A percentile compares a stretch with the other conserved stretches of the same genome.
Conservation (phyloP, 2,329 filamentous ascomycete genomes). For the Trichocomaceae sp. region DNA sequence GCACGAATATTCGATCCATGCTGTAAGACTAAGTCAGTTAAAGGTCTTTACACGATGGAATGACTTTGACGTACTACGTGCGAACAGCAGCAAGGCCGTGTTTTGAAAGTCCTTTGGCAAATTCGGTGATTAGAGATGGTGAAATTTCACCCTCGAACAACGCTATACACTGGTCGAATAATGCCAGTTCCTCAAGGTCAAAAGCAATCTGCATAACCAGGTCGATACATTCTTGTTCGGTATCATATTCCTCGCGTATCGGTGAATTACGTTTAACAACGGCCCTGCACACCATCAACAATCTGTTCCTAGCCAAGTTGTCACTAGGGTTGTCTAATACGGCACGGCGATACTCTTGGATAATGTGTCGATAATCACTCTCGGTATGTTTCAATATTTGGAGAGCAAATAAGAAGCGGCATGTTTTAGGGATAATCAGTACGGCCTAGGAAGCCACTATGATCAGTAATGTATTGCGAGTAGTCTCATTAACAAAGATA, state of each 20-base stretch:
- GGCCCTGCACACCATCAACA: slow-evolving; percentile 1
- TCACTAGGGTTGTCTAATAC: not conserved
- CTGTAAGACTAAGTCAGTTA: not conserved
- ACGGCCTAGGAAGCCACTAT: not conserved
- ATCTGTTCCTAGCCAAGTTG: not conserved
- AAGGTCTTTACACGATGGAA: not conserved
- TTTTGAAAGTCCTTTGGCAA: slow-evolving; percentile 4
- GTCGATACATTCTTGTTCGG: not conserved
- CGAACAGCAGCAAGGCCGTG: not conserved
- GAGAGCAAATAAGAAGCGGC: slow-evolving; percentile 3
- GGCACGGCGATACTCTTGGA: not conserved
- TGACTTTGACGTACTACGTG: not conserved
- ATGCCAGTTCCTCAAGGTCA: not conserved
- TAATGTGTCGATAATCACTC: not conserved
- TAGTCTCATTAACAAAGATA: not conserved
- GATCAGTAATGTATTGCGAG: not conserved
- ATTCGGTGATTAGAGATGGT: not conserved
- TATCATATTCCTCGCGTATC: not conserved
- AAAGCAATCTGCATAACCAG: not conserved
- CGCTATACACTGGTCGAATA: not conserved
- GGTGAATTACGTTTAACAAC: not conserved
- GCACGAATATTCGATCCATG: not conserved
- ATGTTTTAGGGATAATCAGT: slow-evolving; percentile 7
- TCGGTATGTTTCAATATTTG: not conserved
- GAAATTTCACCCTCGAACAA: not conserved